Conservation (phyloP, 2,329 filamentous ascomycete genomes). For the Talaromyces funiculosus region DNA sequence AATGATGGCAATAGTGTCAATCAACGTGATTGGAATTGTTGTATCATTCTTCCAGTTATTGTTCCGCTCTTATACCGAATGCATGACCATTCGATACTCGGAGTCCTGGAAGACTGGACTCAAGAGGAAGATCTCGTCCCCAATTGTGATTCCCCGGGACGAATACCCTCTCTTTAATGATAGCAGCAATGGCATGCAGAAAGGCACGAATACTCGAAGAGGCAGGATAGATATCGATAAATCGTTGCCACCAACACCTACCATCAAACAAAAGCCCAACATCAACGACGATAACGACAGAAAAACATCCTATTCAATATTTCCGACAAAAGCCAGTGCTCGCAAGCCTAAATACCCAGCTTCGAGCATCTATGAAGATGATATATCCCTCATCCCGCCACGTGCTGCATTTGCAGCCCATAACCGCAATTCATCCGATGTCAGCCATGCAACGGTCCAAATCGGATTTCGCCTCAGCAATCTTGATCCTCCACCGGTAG, state of each 20-base stretch:
- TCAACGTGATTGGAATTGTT: slow-evolving; percentile 22
- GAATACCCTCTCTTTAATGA: not conserved
- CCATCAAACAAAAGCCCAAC: not conserved
- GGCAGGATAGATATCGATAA: slow-evolving; percentile 10
- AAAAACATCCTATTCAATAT: slow-evolving; percentile 18
- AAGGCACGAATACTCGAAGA: not conserved
- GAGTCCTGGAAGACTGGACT: not conserved
- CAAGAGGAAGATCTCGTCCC: slow-evolving; percentile 5
- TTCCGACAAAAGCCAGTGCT: slow-evolving; percentile 16
- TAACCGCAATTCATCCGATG: slow-evolving; percentile 19
- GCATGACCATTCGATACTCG: slow-evolving; percentile 1
- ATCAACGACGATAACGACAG: not conserved
- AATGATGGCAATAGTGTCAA: slow-evolving; percentile 20
- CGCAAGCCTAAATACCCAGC: slow-evolving; percentile 10
- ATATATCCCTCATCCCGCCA: slow-evolving; percentile 17
- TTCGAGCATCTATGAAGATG: slow-evolving; percentile 16
- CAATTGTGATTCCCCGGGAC: slow-evolving; percentile 1
- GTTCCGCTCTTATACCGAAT: slow-evolving; percentile 15
- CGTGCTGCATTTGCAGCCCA: slow-evolving; percentile 17
- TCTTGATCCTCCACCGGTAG: not conserved
- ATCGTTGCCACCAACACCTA: slow-evolving; percentile 14
- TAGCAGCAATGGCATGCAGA: not conserved
- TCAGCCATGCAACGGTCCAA: slow-evolving; percentile 23
- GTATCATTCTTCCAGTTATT: slow-evolving; percentile 21
- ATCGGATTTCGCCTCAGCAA: slow-evolving; percentile 25